A percentile compares a stretch with the other conserved stretches of the same genome.
Evolutionary conservation across 805 yeast species (phyloP).

Genomic region (Myxozyma monticola): DNA sequence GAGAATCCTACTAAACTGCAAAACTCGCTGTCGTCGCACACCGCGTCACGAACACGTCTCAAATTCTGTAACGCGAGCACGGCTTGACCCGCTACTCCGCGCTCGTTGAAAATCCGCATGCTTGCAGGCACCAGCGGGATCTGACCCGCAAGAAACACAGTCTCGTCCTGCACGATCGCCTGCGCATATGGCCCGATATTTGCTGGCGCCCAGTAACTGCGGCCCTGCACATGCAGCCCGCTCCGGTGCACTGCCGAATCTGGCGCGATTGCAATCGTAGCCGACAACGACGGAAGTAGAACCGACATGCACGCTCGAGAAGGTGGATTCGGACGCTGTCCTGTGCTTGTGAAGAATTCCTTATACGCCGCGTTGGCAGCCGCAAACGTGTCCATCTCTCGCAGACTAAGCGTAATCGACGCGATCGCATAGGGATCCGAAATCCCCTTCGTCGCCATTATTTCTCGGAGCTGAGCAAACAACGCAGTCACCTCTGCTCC

Average conservation of each 20-base stretch:
- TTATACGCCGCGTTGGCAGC: constrained; percentile 63
- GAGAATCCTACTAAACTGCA: constrained; percentile 6
- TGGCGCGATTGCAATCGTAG: constrained; percentile 57
- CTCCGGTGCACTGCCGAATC: constrained; percentile 42
- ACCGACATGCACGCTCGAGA: constrained; percentile 84
- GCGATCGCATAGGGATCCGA: constrained; percentile 47
- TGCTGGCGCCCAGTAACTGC: constrained; percentile 98
- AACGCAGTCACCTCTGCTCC: constrained; percentile 5
- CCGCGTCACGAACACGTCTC: constrained; percentile 57
- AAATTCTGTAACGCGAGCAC: constrained; percentile 74
- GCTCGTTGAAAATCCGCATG: constrained; percentile 51
- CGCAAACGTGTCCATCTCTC: constrained; percentile 65
- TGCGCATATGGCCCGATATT: constrained; percentile 98
- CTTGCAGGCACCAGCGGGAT: constrained; percentile 76
- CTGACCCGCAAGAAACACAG: constrained; percentile 80
- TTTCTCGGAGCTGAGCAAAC: constrained; percentile 5
- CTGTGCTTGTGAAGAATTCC: constrained; percentile 46
- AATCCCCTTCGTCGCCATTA: constrained; percentile 6
- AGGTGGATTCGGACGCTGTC: constrained; percentile 66
- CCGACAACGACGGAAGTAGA: constrained; percentile 55
- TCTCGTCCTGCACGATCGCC: constrained; percentile 55
- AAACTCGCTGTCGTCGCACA: constrained; percentile 32
- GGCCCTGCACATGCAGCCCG: constrained; percentile 88
- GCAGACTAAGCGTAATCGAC: constrained; percentile 59
- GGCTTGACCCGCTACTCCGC: constrained; percentile 41